These are phyloP conservation scores for Themeda triandra DNA, from an alignment of 176 grass and related monocot genomes.

Conservation along the genomic window DNA sequence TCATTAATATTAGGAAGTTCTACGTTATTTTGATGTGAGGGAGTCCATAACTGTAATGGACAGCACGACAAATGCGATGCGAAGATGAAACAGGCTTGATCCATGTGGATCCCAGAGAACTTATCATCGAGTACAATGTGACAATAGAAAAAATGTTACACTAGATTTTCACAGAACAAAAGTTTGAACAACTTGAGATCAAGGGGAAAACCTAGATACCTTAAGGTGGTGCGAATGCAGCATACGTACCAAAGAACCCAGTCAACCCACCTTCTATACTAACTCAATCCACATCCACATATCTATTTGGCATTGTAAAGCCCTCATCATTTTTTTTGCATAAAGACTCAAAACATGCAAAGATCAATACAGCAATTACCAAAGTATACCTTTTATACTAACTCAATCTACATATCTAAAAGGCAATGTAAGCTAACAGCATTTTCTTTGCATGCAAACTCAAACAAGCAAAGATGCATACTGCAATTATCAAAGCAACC, in stretches of 20 bases:
- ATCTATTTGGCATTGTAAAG: conserved; percentile 9
- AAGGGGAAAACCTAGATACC: background rate
- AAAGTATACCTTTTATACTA: background rate
- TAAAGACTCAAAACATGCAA: background rate
- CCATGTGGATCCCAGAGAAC: background rate
- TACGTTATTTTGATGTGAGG: background rate
- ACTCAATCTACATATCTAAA: background rate
- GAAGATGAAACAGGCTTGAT: background rate
- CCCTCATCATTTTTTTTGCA: conserved; percentile 1
- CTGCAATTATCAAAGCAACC: conserved; percentile 1
- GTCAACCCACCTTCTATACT: background rate
- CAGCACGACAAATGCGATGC: background rate
- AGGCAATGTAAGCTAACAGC: background rate
- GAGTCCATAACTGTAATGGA: conserved; percentile 8
- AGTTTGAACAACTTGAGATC: background rate
- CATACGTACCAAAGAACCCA: background rate
- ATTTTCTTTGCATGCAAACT: conserved; percentile 4
- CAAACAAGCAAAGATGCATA: background rate
- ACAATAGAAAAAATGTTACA: background rate
- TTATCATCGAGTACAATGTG: background rate
- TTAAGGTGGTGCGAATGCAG: background rate
- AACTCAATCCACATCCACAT: background rate
- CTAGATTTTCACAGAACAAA: background rate
- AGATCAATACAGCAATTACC: background rate
- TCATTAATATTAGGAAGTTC: conserved; percentile 6